Conservation (phyloP, 257 asterid genomes). For the Mentha longifolia region DNA sequence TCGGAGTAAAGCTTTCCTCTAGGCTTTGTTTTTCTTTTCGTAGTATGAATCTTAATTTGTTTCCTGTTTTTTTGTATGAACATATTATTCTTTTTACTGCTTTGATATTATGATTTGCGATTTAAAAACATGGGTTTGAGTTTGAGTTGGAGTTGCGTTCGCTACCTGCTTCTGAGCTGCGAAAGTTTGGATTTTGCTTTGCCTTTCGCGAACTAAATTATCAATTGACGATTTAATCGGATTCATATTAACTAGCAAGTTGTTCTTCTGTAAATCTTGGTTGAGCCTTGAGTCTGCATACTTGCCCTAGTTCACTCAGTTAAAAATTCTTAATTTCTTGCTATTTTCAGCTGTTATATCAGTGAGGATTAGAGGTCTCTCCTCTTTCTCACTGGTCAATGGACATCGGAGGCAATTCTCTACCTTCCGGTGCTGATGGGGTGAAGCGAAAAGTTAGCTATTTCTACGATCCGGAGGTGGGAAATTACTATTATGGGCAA, state of each 20-base stretch:
- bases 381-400: slow-evolving; percentile 14
- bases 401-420: slow-evolving; percentile 62
- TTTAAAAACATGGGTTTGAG: neutral
- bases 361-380: neutral
- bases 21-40: neutral
- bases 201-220: neutral
- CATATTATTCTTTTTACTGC: neutral
- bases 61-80: neutral
- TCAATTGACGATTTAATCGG: neutral
- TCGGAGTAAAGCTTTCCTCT: neutral
- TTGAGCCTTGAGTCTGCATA: slow-evolving; percentile 3
- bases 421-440: slow-evolving; percentile 62
- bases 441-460: slow-evolving; percentile 67
- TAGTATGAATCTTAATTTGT: slow-evolving; percentile 1
- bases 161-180: neutral
- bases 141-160: slow-evolving; percentile 14
- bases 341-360: slow-evolving; percentile 17
- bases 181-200: slow-evolving; percentile 13
- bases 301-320: slow-evolving; percentile 19
- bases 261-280: neutral
- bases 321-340: slow-evolving; percentile 16
- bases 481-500: slow-evolving; percentile 65
- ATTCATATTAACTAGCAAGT: neutral
- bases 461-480: slow-evolving; percentile 67
- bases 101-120: slow-evolving; percentile 18